Percentiles rank a stretch among this genome's conserved stretches.
Conservation (phyloP, 2,329 filamentous ascomycete genomes). For the Xylariomycetidae sp. region DNA sequence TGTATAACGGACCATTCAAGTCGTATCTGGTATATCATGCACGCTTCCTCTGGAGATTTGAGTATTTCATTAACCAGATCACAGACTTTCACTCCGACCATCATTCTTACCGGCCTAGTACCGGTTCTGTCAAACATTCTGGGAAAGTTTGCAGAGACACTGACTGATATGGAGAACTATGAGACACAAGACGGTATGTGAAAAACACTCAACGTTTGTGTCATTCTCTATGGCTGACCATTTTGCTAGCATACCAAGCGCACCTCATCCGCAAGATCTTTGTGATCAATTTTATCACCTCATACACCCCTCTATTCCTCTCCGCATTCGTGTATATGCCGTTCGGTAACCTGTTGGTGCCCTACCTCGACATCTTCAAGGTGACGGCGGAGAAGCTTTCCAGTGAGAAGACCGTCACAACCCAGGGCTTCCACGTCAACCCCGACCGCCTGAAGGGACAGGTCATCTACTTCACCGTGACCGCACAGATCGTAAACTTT, state of each 20-base stretch:
- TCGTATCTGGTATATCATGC: conserved; percentile 71
- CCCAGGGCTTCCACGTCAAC: conserved; percentile 72
- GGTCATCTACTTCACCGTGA: conserved; percentile 94
- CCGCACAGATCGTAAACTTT: conserved; percentile 85
- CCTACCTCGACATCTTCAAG: conserved; percentile 79
- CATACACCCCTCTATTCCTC: conserved; percentile 85
- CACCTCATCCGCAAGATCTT: conserved; percentile 91
- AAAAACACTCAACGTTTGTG: conserved; percentile 12
- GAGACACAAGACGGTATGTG: conserved; percentile 66
- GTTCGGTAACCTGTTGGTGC: conserved; percentile 78
- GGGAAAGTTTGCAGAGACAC: conserved; percentile 67
- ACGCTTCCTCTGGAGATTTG: too few species aligned
- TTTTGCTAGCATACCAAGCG: conserved; percentile 61
- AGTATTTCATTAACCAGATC: too few species aligned
- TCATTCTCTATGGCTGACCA: too few species aligned
- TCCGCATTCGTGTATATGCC: conserved; percentile 94
- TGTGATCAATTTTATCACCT: conserved; percentile 93
- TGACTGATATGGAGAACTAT: conserved; percentile 89
- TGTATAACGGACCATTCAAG: conserved; percentile 88
- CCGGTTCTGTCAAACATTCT: conserved; percentile 74
- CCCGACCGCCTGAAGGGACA: conserved; percentile 79
- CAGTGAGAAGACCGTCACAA: conserved; percentile 65
- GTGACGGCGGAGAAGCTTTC: conserved; percentile 71
- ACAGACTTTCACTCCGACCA: conserved; percentile 80
- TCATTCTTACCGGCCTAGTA: conserved; percentile 76